A percentile compares a stretch with the other conserved stretches of the same genome.
Conservation (phyloP, 228 moss, liverwort and hornwort genomes). For the Sphagnum magellanicum region DNA sequence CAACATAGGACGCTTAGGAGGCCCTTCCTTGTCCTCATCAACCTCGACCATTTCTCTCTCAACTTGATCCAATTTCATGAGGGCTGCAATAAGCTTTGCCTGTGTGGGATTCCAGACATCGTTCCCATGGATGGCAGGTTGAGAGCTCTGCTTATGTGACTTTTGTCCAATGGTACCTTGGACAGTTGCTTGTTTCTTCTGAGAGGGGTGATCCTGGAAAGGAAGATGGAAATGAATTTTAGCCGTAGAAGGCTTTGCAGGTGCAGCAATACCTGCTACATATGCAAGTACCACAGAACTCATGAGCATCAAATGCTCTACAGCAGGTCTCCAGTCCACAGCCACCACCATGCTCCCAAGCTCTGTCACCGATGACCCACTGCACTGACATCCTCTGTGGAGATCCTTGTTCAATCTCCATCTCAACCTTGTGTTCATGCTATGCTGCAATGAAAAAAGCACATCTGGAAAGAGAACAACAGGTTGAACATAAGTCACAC, state of each 20-base stretch:
- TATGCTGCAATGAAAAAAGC: conserved; percentile 6
- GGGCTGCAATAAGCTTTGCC: conserved; percentile 37
- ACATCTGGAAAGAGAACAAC: too few relatives aligned
- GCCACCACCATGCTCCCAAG: conserved; percentile 32
- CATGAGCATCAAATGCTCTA: conserved; percentile 52
- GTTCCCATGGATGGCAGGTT: conserved; percentile 8
- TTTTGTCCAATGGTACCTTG: not conserved
- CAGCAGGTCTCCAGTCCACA: conserved; percentile 49
- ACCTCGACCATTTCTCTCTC: conserved; percentile 13
- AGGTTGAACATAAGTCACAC: too few relatives aligned
- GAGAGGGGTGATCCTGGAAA: not conserved
- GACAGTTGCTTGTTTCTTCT: not conserved
- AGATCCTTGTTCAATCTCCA: conserved; percentile 14
- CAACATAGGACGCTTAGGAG: conserved; percentile 51
- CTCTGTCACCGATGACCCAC: conserved; percentile 23
- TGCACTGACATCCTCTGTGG: conserved; percentile 12
- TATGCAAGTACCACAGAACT: conserved; percentile 48
- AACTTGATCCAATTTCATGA: conserved; percentile 26
- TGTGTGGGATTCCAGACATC: conserved; percentile 28
- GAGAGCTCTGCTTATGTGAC: not conserved
- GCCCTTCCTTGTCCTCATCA: conserved; percentile 32
- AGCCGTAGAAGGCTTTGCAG: conserved; percentile 15
- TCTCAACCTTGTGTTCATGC: conserved; percentile 8
- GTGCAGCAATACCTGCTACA: conserved; percentile 52
- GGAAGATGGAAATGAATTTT: conserved; percentile 2